phyloP scores from a whole-genome alignment of 139 green algal genomes.

The Chlamydomonas incerta region DNA sequence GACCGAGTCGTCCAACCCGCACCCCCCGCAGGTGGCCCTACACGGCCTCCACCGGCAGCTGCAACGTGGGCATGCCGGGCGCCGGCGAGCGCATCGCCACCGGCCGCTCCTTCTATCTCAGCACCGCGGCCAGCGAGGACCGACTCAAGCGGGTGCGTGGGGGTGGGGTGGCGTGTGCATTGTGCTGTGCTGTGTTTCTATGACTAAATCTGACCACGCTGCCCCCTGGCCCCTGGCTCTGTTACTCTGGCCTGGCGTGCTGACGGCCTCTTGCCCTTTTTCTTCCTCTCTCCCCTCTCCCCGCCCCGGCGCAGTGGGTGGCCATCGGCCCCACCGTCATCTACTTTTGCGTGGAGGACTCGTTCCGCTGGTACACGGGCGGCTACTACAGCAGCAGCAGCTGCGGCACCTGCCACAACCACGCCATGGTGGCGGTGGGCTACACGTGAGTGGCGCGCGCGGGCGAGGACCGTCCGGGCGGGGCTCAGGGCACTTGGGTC shows the following conservation, averaged over 20 bases:
- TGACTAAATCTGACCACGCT: background rate
- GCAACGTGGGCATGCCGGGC: background rate
- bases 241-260: too few relatives aligned
- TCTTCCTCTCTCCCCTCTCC: background rate
- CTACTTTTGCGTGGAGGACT: slow-evolving; percentile 1
- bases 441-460: background rate
- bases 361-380: slow-evolving; percentile 13
- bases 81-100: background rate
- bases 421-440: slow-evolving; percentile 15
- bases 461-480: too few relatives aligned
- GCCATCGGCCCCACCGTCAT: background rate
- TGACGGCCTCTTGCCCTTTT: background rate
- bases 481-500: too few relatives aligned
- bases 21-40: too few relatives aligned
- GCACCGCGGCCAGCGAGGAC: background rate
- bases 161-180: too few relatives aligned
- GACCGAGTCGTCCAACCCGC: too few relatives aligned
- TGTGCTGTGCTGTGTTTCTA: too few relatives aligned
- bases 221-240: background rate
- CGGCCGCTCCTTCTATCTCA: background rate
- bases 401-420: slow-evolving; percentile 30
- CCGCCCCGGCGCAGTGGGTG: background rate
- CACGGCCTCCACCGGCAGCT: background rate
- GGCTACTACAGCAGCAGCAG: slow-evolving; percentile 6
- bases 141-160: background rate